Percentiles rank a stretch among this genome's conserved stretches.
phyloP scores from a whole-genome alignment of 768 basidiomycete genomes.

The Artomyces pyxidatus region DNA sequence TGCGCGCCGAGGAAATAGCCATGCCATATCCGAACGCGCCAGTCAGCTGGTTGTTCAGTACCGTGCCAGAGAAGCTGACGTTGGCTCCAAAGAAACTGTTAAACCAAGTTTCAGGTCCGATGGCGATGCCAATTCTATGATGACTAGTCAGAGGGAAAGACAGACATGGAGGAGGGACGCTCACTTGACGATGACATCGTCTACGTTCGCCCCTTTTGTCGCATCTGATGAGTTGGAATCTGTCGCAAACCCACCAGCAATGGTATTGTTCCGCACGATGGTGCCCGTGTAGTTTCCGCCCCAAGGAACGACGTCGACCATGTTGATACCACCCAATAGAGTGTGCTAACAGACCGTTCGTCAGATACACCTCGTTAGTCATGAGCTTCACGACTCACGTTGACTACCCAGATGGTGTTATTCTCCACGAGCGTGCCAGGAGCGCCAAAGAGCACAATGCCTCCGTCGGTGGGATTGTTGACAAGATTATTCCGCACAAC shows the following conservation, averaged over 20 bases:
- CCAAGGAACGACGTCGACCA: slow-evolving; percentile 68
- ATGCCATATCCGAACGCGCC: slow-evolving; percentile 73
- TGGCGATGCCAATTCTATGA: slow-evolving; percentile 67
- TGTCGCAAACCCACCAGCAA: slow-evolving; percentile 63
- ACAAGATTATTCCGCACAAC: slow-evolving; percentile 62
- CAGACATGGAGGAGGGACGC: slow-evolving; percentile 16
- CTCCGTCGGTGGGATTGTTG: slow-evolving; percentile 69
- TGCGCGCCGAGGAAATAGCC: slow-evolving; percentile 50
- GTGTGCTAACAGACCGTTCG: slow-evolving; percentile 39
- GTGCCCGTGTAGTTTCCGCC: slow-evolving; percentile 58
- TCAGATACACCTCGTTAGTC: not conserved
- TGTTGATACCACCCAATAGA: slow-evolving; percentile 66
- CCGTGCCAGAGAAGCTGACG: slow-evolving; percentile 43
- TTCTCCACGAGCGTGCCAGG: slow-evolving; percentile 68
- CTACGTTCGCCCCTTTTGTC: slow-evolving; percentile 44
- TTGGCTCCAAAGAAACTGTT: slow-evolving; percentile 48
- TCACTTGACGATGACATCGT: slow-evolving; percentile 66
- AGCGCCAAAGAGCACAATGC: slow-evolving; percentile 70
- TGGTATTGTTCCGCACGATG: slow-evolving; percentile 57
- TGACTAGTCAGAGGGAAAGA: slow-evolving; percentile 1
- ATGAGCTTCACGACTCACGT: slow-evolving; percentile 32
- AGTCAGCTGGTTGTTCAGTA: slow-evolving; percentile 48
- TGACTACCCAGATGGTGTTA: slow-evolving; percentile 67
- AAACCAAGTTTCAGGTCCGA: slow-evolving; percentile 75
- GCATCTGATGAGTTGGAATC: slow-evolving; percentile 30